Conservation (phyloP, 768 basidiomycete species). For the Leccinum uliginosum region DNA sequence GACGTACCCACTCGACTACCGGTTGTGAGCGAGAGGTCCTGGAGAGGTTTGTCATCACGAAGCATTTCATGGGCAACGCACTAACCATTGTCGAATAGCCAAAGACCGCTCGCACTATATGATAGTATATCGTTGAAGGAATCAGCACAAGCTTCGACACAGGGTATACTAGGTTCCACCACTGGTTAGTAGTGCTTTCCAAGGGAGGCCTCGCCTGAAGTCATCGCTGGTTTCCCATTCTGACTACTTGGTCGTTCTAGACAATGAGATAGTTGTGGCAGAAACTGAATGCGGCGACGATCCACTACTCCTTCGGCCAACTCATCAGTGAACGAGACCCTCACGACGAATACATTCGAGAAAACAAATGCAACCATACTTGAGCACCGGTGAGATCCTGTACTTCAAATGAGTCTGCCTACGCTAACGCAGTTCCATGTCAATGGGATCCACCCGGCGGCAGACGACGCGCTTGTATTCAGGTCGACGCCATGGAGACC, state of each 20-base stretch:
- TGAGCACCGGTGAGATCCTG: slow-evolving; percentile 46
- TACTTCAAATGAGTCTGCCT: slow-evolving; percentile 57
- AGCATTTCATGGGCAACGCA: background rate
- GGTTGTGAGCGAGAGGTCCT: background rate
- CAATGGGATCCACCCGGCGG: slow-evolving; percentile 41
- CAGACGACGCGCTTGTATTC: slow-evolving; percentile 60
- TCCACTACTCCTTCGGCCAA: slow-evolving; percentile 27
- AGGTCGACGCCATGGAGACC: slow-evolving; percentile 46
- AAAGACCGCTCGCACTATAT: background rate
- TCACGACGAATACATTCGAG: slow-evolving; percentile 32
- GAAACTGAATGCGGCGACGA: background rate
- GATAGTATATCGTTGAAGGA: too few species aligned
- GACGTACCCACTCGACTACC: background rate
- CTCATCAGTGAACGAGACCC: slow-evolving; percentile 43
- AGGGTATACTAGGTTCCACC: background rate
- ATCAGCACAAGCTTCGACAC: background rate
- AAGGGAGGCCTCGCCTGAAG: too few species aligned
- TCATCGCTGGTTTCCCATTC: background rate
- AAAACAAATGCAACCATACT: slow-evolving; percentile 45
- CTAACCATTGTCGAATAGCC: background rate
- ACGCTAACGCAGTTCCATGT: slow-evolving; percentile 41
- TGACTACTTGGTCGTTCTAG: background rate
- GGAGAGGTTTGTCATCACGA: background rate
- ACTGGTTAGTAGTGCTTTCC: background rate
- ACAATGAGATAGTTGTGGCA: background rate